phyloP scores from a whole-genome alignment of 345 rosid genomes.

The Lagerstroemia speciosa region DNA sequence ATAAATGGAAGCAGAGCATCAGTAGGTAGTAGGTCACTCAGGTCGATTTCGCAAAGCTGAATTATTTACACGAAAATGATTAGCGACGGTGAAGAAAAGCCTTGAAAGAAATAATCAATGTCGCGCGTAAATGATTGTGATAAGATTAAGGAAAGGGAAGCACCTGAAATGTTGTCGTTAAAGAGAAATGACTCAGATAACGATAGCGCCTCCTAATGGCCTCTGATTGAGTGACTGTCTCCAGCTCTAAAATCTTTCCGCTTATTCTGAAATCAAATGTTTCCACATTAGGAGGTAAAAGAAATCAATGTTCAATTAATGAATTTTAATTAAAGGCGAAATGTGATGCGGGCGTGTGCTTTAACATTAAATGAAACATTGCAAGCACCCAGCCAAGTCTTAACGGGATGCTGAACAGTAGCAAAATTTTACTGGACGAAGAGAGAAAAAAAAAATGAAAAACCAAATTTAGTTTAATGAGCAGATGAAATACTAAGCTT shows the following conservation, averaged over 20 bases:
- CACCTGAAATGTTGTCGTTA: conserved; percentile 83
- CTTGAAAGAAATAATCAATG: neutral
- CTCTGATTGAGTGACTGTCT: conserved; percentile 78
- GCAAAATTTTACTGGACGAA: no score
- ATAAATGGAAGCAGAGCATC: conserved; percentile 65
- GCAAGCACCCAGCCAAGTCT: no score
- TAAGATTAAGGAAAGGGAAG: neutral
- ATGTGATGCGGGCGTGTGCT: no score
- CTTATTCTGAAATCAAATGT: conserved; percentile 41
- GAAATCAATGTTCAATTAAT: neutral
- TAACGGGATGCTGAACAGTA: no score
- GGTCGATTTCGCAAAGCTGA: conserved; percentile 91
- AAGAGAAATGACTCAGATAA: conserved; percentile 82
- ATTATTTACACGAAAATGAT: conserved; percentile 10
- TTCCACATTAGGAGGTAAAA: neutral
- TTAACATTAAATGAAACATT: no score
- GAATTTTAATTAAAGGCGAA: no score
- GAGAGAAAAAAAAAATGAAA: neutral
- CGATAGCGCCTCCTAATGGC: conserved; percentile 81
- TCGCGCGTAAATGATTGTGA: neutral
- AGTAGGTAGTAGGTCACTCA: conserved; percentile 55
- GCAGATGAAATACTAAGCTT: neutral
- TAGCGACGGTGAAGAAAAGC: neutral
- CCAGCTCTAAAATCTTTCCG: conserved; percentile 81
- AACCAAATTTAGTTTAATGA: neutral